Evolutionary conservation across 768 basidiomycete genomes (phyloP).

Genomic region (Leccinum broughii): DNA sequence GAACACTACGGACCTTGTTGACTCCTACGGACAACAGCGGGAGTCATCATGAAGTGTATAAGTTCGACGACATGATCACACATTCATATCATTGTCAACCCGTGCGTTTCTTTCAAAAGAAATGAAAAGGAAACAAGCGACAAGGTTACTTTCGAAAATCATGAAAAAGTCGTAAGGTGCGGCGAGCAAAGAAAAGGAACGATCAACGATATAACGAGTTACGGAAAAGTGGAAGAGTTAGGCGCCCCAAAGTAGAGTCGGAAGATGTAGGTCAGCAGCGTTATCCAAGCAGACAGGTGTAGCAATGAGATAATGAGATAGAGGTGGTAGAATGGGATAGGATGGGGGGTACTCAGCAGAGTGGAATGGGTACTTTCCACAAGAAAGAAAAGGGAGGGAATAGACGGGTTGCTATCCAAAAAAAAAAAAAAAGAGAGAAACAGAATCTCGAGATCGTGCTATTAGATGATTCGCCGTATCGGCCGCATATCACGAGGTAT

Average conservation of each 20-base stretch:
- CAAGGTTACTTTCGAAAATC: slow-evolving; percentile 11
- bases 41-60: neutral
- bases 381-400: slow-evolving; percentile 1
- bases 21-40: neutral
- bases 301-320: slow-evolving; percentile 8
- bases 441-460: slow-evolving; percentile 3
- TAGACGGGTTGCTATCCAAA: slow-evolving; percentile 14
- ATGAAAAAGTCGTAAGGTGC: slow-evolving; percentile 12
- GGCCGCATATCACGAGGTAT: neutral
- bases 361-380: slow-evolving; percentile 14
- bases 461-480: slow-evolving; percentile 1
- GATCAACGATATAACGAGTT: neutral
- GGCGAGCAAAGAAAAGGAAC: neutral
- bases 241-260: neutral
- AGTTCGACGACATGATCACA: neutral
- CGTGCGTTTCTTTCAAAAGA: neutral
- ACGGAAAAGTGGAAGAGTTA: neutral
- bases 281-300: slow-evolving; percentile 8
- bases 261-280: slow-evolving; percentile 1
- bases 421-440: neutral
- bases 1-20: neutral
- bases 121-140: neutral
- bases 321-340: neutral
- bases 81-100: slow-evolving; percentile 1
- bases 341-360: slow-evolving; percentile 3